Base-by-base conservation (phyloP, 352 stramenopile genomes). In the Phytopythium aichiense region DNA sequence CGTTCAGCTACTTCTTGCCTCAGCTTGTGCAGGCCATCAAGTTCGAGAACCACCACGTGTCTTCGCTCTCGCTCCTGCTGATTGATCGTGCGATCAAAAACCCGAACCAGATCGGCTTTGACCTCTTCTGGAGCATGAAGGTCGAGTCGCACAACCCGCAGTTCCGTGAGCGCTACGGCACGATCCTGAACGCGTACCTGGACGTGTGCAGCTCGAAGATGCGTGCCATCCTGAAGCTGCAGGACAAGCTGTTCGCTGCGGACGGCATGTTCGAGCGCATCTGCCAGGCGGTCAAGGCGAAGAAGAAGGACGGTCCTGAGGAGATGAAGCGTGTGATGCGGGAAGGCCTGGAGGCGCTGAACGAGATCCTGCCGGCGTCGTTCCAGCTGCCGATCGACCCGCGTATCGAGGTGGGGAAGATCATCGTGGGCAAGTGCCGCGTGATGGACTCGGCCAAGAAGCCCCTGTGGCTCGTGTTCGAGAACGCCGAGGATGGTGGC, bases 361-460 rank as follows among this genome's bases (percentile, higher is more conserved):
- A 95, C 46, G 79, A 96, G 46, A 81, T 92, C 43, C 65, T 97
- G 9, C 89, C 88, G 5, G 65, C 68, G 15, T 91, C 84, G 9
- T 98, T 97, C 63, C 90, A 97, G 68, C 56, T 95, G 23, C 87
- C 87, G 11, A 82, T 95, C 60, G 85, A 94, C 52, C 84, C 83
- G 65, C 81, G 84, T 74, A 87, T 95, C 45, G 82, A 94, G 65
- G 82, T 93, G 49, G 77, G 85, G 18, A 89, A 84, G 50, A 91
- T 96, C 50, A 89, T 91, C 16, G 82, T 94, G 22, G 78, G 69
- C 65, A 94, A 97, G 60, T 96, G 87, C 52, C 88, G 86, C n/a
- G 88, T 97, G 25, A 94, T 97, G 85, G 85, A 89, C 45, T 94
- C 80, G 18, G 87, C 89, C n/a, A 96, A 97, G 68, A 89, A 94